Base-by-base conservation (phyloP, 148 eudicot genomes). In the Persicaria maculosa region DNA sequence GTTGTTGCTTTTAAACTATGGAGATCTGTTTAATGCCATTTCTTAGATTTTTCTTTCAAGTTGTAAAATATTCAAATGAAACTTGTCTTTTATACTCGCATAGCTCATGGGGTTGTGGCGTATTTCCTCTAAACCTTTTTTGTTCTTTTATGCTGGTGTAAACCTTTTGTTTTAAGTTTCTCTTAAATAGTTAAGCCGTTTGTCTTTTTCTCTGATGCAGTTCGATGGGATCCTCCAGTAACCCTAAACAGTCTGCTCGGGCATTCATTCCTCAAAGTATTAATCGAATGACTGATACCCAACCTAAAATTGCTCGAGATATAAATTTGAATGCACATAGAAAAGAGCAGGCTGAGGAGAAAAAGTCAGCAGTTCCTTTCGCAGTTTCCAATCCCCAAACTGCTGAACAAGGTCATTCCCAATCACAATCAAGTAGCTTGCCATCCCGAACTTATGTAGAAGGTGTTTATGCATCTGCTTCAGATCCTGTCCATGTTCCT, bases 401-500 rank as follows among this genome's bases (percentile, higher is more conserved):
- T 64, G 71, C 61, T 71, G 84, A 86, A 77, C 74, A 81, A 67
- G 86, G 72, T 78, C 84, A 80, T 73, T 74, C 87, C 15, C 84
- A 83, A 17, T 78, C 55, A 52, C 83, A 67, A 40, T 76, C 85
- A 8, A 71, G 77, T 70, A 76, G 75, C 25, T 57, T 73, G 50
- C 77, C 85, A 82, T 81, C 89, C 20, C 87, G 79, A 74, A 86
- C 81, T 81, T 86, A 85, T 53, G 88, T 86, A 22, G 85, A 81
- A 44, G 93, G 98, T 64, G 87, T 92, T 73, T 91, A 89, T 75
- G 89, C 98, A 14, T 95, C 97, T 58, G 83, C 91, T 72, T 95
- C 90, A 11, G 99, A 95, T 85, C 97, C 97, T 80, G 96, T 92
- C 77, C 99, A 95, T 78, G 92, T 92, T 69, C 99, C 97, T 74